Base-by-base conservation (phyloP, 371 early-diverging fungal genomes). In the Mortierella sp. region DNA sequence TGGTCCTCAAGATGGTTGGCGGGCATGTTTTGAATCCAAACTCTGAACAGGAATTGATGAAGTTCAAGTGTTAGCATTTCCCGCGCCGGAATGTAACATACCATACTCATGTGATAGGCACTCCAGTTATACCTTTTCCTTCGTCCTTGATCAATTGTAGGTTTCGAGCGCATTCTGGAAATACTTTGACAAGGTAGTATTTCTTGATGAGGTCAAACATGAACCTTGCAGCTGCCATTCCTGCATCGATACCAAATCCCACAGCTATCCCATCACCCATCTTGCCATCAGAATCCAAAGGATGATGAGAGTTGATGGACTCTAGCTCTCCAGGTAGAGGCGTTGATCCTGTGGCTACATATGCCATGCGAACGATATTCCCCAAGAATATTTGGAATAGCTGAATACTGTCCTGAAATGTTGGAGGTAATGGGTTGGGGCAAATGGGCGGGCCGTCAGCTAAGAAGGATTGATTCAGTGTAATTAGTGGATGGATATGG, bases 21-120 rank as follows among this genome's bases (percentile, higher is more conserved):
- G 95, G 94, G 65, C 95, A 95, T 0, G 76, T 65, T 14, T 84
- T 78, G 61, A 92, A 93, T 16, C 92, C 93, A 73, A 71, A 72
- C 1, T 66, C 78, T 73, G 60, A 16, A 45, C 12, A 12, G 3
- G 14, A 9, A 64, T 6, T 53, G 50, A 27, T 50, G 45, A 38
- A 45, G 8, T 31, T 19, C 18, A 48, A 23, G 24, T 34, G 34
- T 34, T 34, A 34, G 34, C 34, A 34, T 34, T 4, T n/a, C n/a
- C n/a, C n/a, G n/a, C n/a, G 34, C 34, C 10, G 10, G 4, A 10
- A 34, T 34, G 34, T 10, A 7, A 4, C 34, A 4, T 34, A 7
- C 34, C 34, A 34, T 34, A 7, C 34, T n/a, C 4, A 34, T 34
- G 34, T 7, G 4, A 34, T 10, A 4, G 4, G 7, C 4, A 48